Evolutionary conservation across 345 rosid genomes (phyloP).

Genomic region (Sonneratia caseolaris): DNA sequence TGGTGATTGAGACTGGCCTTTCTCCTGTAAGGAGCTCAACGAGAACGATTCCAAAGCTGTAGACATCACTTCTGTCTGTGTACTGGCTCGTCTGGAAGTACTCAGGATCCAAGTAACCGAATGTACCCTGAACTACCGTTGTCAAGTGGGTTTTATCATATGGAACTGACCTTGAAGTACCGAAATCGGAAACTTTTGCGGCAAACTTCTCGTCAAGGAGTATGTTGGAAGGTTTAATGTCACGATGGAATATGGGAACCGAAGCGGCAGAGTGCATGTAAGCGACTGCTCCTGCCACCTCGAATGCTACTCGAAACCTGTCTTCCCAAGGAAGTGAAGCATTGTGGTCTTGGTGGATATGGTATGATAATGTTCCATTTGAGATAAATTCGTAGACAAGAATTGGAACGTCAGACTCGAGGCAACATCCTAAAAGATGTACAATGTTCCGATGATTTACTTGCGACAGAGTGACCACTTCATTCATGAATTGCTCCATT

Average conservation of each 20-base stretch:
- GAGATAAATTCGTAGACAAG: constrained; percentile 17
- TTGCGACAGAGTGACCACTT: constrained; percentile 19
- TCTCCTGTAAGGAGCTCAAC: constrained; percentile 13
- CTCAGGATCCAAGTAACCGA: constrained; percentile 16
- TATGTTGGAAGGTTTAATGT: constrained; percentile 25
- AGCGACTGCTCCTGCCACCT: constrained; percentile 22
- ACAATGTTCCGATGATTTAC: constrained; percentile 24
- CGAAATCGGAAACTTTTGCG: constrained; percentile 11
- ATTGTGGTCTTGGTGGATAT: constrained; percentile 1
- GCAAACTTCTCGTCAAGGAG: constrained; percentile 17
- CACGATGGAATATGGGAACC: constrained; percentile 23
- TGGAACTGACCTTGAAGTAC: constrained; percentile 13
- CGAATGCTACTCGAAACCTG: constrained; percentile 21
- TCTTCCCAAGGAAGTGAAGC: constrained; percentile 15
- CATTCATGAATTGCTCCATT: constrained; percentile 21
- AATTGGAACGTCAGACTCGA: constrained; percentile 19
- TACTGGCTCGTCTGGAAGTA: constrained; percentile 16
- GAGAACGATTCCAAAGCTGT: constrained; percentile 12
- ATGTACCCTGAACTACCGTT: constrained; percentile 14
- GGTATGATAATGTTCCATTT: constrained; percentile 20
- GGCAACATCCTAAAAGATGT: constrained; percentile 17
- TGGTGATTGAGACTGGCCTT: constrained; percentile 8
- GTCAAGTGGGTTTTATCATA: constrained; percentile 16
- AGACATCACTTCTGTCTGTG: constrained; percentile 14
- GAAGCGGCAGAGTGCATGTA: constrained; percentile 26